phyloP scores from a whole-genome alignment of 352 stramenopile genomes.

The Phytopythium sindhum region DNA sequence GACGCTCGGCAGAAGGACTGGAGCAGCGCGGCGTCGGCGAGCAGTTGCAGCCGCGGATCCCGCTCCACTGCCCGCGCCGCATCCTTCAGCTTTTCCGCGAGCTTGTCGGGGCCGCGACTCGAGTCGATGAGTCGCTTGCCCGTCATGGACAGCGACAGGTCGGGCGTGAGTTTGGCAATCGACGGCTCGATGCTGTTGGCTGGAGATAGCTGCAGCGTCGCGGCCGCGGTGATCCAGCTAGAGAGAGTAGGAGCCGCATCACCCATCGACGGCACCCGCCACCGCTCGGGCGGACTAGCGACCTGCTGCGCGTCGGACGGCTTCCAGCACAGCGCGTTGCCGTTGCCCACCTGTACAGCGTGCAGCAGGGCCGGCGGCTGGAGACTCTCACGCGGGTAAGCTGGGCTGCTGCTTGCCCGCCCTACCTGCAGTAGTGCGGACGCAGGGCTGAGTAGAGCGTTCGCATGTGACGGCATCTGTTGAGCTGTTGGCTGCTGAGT shows the following conservation, averaged over 20 bases:
- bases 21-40: constrained; percentile 66
- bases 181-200: constrained; percentile 53
- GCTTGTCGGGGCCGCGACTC: constrained; percentile 2
- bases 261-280: constrained; percentile 2
- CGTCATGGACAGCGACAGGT: constrained; percentile 19
- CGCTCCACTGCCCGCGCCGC: constrained; percentile 12
- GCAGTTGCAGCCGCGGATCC: constrained; percentile 60
- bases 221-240: constrained; percentile 13
- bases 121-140: constrained; percentile 36
- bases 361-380: neutral
- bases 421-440: constrained; percentile 1
- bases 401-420: neutral
- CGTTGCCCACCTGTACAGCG: constrained; percentile 4
- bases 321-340: constrained; percentile 23
- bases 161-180: constrained; percentile 34
- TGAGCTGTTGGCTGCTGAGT: neutral
- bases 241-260: neutral
- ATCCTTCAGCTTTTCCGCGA: constrained; percentile 1
- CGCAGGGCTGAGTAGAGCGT: constrained; percentile 1
- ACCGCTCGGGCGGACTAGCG: constrained; percentile 20
- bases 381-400: neutral
- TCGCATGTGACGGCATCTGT: neutral
- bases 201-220: constrained; percentile 10
- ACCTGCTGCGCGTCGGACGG: constrained; percentile 24
- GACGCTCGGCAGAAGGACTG: constrained; percentile 55